Base-by-base conservation (phyloP, 805 yeast genomes). In the Scheffersomyces spartinae region DNA sequence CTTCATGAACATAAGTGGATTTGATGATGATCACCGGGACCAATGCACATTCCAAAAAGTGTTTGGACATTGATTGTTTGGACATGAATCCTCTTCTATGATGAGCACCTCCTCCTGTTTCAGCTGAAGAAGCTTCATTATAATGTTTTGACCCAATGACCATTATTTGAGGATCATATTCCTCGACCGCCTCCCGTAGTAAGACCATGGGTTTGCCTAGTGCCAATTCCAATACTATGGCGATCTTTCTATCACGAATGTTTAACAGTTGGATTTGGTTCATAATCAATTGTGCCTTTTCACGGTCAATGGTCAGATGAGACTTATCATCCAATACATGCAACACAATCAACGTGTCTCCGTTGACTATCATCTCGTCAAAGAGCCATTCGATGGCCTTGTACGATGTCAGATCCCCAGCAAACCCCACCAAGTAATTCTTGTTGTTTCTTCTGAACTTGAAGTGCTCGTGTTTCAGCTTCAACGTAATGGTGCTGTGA, bases 141-240 rank as follows among this genome's bases (percentile, higher is more conserved):
- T 43, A 43, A 25, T 52, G 55, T 30, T 54, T 60, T 7, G 62
- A 53, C 2, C 67, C 67, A 13, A 61, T 55, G 17, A 53, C 40
- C 65, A 61, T 56, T 63, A 60, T 57, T n/a, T 53, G 52, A 3
- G 67, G 67, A 25, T 45, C 40, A 34, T 54, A 61, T 34, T 59
- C 65, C 14, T 47, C 50, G 13, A 61, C 55, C 6, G 67, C 65
- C 17, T 36, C 38, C 30, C 53, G 49, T 32, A 61, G 40, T 12
- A 49, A 29, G 31, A 55, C 53, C 32, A 53, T 59, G 4, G 64
- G 62, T 25, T 52, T 56, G 2, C 67, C 67, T 13, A 58, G 44
- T 15, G 48, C 64, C 9, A 50, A 45, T 36, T 61, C 66, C 32
- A 40, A 57, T 18, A 60, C 62, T 18, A 61, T 32, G 9, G 61